Base-by-base conservation (phyloP, 2,329 filamentous ascomycete genomes). In the Alternaria sp. region DNA sequence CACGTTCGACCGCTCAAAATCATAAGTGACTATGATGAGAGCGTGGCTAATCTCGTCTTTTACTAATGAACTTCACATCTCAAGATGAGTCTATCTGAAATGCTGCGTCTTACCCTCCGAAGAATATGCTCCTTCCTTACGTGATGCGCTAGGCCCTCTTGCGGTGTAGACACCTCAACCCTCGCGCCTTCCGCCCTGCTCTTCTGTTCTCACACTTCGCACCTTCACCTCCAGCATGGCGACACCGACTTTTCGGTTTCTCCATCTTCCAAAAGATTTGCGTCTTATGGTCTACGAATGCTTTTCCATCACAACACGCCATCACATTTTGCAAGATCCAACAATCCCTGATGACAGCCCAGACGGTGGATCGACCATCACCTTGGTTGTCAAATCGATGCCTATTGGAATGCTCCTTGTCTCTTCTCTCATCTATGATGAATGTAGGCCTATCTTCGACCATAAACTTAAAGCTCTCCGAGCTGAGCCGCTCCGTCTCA, bases 401-500 rank as follows among this genome's bases (percentile, higher is more conserved):
- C n/a, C 26, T 6, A 33, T 33, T 7, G 26, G 4, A 5, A 21
- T 36, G 10, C 44, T 48, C 10, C 26, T 23, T 24, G 28, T 13
- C 28, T 31, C 28, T 29, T 29, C 26, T 29, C 13, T n/a, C n/a
- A 33, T 33, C 8, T 17, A 29, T 4, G 14, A 29, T 4, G 42
- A 46, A 17, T 24, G 23, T 26, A 26, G 7, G 14, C 24, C 10
- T 8, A 29, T 26, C 26, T 23, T 46, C 11, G n/a, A n/a, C 24
- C 9, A 17, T 7, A 48, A 23, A 17, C n/a, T 48, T 6, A 17
- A 11, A 7, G 28, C 17, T 29, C 26, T 46, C 11, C 23, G 13
- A n/a, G 17, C 42, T 28, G 24, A 46, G 28, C 42, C 42, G 9
- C 42, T 46, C 42, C 42, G 42, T 33, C 36, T 39, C 46, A 50